Conservation (phyloP, 2,329 filamentous ascomycete species). For the Cordyceps farinosa region DNA sequence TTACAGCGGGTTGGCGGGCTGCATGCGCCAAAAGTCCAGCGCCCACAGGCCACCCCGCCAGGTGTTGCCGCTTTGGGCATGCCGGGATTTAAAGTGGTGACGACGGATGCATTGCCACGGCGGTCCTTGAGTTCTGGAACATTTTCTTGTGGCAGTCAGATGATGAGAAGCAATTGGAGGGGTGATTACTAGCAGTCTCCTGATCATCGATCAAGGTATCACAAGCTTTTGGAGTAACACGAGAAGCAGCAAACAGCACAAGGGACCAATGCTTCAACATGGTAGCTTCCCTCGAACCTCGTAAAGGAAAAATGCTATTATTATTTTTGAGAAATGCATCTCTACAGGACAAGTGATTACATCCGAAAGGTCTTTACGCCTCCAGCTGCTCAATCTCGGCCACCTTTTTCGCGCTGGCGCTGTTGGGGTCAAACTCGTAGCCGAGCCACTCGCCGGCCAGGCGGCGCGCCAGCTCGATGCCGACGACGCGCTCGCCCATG, state of each 20-base stretch:
- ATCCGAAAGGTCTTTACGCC: conserved; percentile 18
- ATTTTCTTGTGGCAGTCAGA: not conserved
- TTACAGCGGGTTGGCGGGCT: conserved; percentile 5
- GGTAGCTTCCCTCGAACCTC: not conserved
- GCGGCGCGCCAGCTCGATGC: conserved; percentile 73
- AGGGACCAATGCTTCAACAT: not conserved
- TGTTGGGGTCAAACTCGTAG: conserved; percentile 70
- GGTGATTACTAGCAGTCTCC: not conserved
- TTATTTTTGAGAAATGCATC: not conserved
- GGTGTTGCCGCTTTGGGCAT: conserved; percentile 17
- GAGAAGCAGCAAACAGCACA: not conserved
- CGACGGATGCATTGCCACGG: conserved; percentile 1
- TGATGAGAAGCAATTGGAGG: not conserved
- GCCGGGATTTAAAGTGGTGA: conserved; percentile 9
- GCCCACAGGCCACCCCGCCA: not conserved
- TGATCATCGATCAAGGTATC: not conserved
- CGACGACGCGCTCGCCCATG: conserved; percentile 80
- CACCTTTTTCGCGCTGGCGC: conserved; percentile 44
- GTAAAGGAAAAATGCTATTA: not conserved
- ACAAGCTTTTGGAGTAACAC: not conserved
- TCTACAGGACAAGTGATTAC: not conserved
- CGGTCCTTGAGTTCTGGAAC: not conserved
- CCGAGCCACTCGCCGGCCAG: conserved; percentile 78
- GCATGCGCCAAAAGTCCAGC: not conserved
- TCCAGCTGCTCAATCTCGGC: conserved; percentile 41